Conservation (phyloP, 805 yeast species). For the Sugiyamaella smithiae region DNA sequence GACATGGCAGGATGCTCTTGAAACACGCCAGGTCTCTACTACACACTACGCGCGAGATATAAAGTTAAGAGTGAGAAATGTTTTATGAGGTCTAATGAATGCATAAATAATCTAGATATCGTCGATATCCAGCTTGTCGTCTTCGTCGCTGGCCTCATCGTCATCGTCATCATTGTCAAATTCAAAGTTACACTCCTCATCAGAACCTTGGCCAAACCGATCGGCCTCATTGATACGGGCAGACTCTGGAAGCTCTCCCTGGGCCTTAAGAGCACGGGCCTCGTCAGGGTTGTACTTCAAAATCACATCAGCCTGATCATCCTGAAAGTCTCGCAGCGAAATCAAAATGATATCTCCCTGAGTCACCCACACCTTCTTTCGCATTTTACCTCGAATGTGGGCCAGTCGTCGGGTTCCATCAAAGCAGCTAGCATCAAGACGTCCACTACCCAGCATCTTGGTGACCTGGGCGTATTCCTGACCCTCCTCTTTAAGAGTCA, state of each 20-base stretch:
- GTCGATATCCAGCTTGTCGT: slow-evolving; percentile 53
- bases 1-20: no score
- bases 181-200: slow-evolving; percentile 96
- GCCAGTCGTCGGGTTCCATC: slow-evolving; percentile 94
- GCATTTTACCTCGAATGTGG: slow-evolving; percentile 96
- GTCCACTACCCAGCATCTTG: slow-evolving; percentile 97
- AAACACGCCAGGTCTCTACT: no score
- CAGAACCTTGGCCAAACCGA: slow-evolving; percentile 93
- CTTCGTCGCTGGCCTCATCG: slow-evolving; percentile 62
- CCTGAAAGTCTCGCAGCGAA: slow-evolving; percentile 97
- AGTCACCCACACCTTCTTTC: slow-evolving; percentile 99
- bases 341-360: slow-evolving; percentile 97
- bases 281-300: slow-evolving; percentile 96
- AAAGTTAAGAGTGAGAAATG: no score
- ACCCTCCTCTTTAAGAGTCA: slow-evolving; percentile 87
- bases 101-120: slow-evolving; percentile 87
- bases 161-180: slow-evolving; percentile 90
- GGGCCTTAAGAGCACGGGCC: slow-evolving; percentile 91
- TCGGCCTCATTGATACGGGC: slow-evolving; percentile 98
- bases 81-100: no score
- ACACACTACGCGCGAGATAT: no score
- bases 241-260: slow-evolving; percentile 95
- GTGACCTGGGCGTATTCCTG: slow-evolving; percentile 98
- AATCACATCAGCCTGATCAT: slow-evolving; percentile 96
- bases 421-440: slow-evolving; percentile 92